Evolutionary conservation across 176 grass and related monocot genomes (phyloP).

Genomic region (Rhynchospora tenuis): DNA sequence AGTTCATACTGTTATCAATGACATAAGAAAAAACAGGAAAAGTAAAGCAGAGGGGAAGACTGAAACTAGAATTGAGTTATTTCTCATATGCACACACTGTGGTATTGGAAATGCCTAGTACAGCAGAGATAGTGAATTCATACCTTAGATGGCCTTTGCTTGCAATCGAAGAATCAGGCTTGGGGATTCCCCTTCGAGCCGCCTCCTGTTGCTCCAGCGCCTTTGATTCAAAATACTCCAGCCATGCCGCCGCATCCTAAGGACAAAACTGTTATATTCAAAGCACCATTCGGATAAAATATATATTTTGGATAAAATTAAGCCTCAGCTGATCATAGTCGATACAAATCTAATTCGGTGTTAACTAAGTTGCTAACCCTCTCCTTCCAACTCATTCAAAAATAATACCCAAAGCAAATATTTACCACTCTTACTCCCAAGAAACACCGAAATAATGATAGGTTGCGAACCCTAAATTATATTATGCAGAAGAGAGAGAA

Average conservation of each 20-base stretch:
- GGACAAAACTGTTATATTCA: slow-evolving; percentile 17
- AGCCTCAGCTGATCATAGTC: neutral
- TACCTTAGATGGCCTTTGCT: slow-evolving; percentile 99
- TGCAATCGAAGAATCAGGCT: slow-evolving; percentile 95
- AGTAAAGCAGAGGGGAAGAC: neutral
- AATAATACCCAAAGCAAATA: neutral
- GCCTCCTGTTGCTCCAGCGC: slow-evolving; percentile 95
- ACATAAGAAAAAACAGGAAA: neutral
- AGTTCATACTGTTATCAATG: neutral
- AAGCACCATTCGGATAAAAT: slow-evolving; percentile 8
- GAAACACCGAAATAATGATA: neutral
- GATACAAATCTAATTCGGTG: neutral
- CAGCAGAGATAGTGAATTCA: slow-evolving; percentile 24
- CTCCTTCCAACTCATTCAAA: neutral
- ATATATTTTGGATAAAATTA: slow-evolving; percentile 1
- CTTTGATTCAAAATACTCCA: slow-evolving; percentile 98
- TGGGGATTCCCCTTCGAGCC: slow-evolving; percentile 78
- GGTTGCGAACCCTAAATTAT: neutral
- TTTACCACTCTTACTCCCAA: neutral
- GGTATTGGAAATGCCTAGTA: neutral
- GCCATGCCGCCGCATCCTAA: slow-evolving; percentile 94
- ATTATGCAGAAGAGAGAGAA: neutral
- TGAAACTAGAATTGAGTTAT: neutral
- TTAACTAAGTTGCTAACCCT: neutral
- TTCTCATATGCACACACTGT: neutral